Evolutionary conservation across 2,329 filamentous ascomycete genomes (phyloP), one percentile per base, ranked within the genome.

Genomic region (Sarocladiaceae sp.): DNA sequence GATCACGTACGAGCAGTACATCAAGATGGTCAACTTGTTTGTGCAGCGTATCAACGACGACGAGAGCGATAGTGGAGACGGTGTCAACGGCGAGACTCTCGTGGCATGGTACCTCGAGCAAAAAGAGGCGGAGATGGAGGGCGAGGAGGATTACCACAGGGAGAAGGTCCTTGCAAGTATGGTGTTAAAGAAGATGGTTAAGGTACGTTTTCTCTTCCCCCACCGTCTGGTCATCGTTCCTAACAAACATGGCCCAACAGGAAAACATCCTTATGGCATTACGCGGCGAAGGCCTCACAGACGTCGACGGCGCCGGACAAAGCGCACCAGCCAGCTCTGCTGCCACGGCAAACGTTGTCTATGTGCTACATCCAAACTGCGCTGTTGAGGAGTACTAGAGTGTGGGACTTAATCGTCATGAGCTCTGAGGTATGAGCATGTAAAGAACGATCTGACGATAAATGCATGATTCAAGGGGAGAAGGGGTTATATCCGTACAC

Each of bases 1-100:
- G 20, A 91, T 98, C 59, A 94, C 89, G 3, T 94, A 94, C 58
- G 91, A 97, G 57, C 93, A 95, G 65, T 98, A 95, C 65, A 86
- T 91, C 61, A 76, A 79, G 57, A 95, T 97, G 63, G 79, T 95
- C 47, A 95, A 95, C 61, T 67, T 87, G 57, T 73, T 98, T 37
- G 86, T 96, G 23, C 79, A 83, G 53, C 81, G 85, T 19, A 81
- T 98, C 55, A 88, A 84, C 54, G 85, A 91, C 45, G 88, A 95
- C 56, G 89, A 97, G 64, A 70, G 73, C 27, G 73, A 70, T 10
- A 78, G 71, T 0, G 88, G 87, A 32, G 88, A 95, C 53, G 93
- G 93, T 46, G 83, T 96, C 10, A 84, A 89, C 48, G 83, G 88
- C 52, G 84, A 95, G 44, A 83, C 83, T 34, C 72, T 98, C 24